Evolutionary conservation across 106 monocot genomes (phyloP), one percentile per base, ranked within the genome.

Genomic region (Xerophyta viscosa): DNA sequence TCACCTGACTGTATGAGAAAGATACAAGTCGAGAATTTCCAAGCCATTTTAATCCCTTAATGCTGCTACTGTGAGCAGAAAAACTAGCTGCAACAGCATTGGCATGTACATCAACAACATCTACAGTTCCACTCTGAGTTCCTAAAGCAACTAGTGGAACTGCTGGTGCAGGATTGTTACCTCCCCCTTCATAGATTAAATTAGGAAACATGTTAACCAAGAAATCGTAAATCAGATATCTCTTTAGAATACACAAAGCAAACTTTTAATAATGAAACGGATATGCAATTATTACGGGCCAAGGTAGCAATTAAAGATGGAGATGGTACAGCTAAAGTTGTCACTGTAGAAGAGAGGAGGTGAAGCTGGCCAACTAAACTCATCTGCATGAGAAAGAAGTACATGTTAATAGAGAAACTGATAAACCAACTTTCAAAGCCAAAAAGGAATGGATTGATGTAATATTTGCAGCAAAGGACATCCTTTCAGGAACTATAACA

Each of bases 11-110:
- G 48, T 82, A 86, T 62, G 98, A 98, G 64, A 98, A 98, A 27
- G 98, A 86, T 52, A 98, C 85, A 63, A 98, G 82, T 27, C 98
- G 79, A 50, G 98, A 86, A 74, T 98, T 98, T 48, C 98, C 98
- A 64, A 98, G 98, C 98, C 98, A 98, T 70, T 74, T 85, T 68
- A 98, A 64, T 61, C 98, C 98, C 60, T 70, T 86, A n/a, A 98
- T 70, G 42, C 60, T 17, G 50, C 71, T 77, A 79, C 22, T 77
- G 48, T 98, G 98, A 69, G 82, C 79, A 74, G 67, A 86, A 79
- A 98, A 98, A 62, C 98, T 98, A 27, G 65, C 71, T 27, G 98
- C 77, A 41, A 98, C 79, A 18, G 82, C 98, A 83, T 77, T 90
- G 27, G 98, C 86, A 55, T 68, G 68, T 51, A 98, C 85, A 82